A percentile compares a stretch with the other conserved stretches of the same genome.
phyloP scores from a whole-genome alignment of 1,284 basidiomycete genomes.

The Heterobasidion irregulare region DNA sequence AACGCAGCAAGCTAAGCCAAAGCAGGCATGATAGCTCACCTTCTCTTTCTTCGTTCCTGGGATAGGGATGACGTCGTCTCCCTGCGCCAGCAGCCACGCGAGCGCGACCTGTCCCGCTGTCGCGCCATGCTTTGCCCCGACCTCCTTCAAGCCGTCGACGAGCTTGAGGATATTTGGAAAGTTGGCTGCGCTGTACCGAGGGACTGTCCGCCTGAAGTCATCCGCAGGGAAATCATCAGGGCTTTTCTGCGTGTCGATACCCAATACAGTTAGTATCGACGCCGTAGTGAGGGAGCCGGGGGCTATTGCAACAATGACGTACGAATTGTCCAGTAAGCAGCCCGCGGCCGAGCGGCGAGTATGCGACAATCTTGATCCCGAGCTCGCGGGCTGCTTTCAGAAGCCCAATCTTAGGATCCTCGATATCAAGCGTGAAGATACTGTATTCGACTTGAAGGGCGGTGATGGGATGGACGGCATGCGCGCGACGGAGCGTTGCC shows the following conservation, averaged over 20 bases:
- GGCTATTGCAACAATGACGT: slow-evolving; percentile 14
- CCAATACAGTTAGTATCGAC: background rate
- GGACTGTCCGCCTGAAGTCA: slow-evolving; percentile 7
- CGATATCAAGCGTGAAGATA: slow-evolving; percentile 45
- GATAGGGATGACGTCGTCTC: slow-evolving; percentile 42
- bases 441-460: slow-evolving; percentile 61
- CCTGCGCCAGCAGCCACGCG: slow-evolving; percentile 58
- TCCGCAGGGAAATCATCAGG: slow-evolving; percentile 10
- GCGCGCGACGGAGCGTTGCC: slow-evolving; percentile 52
- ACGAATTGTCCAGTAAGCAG: slow-evolving; percentile 50
- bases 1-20: background rate
- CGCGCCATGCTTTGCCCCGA: slow-evolving; percentile 36
- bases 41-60: slow-evolving; percentile 38
- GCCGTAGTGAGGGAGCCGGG: background rate
- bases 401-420: slow-evolving; percentile 36
- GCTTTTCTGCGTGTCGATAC: slow-evolving; percentile 26
- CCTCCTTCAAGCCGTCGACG: slow-evolving; percentile 32
- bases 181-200: slow-evolving; percentile 33
- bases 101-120: slow-evolving; percentile 51
- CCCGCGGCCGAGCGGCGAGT: slow-evolving; percentile 56
- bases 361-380: slow-evolving; percentile 47
- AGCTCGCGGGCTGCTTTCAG: slow-evolving; percentile 43
- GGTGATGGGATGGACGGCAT: slow-evolving; percentile 50
- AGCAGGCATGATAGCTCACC: slow-evolving; percentile 12
- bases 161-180: slow-evolving; percentile 51